Evolutionary conservation across 148 eudicot species (phyloP).

Genomic region (Rhododendron ovatum): DNA sequence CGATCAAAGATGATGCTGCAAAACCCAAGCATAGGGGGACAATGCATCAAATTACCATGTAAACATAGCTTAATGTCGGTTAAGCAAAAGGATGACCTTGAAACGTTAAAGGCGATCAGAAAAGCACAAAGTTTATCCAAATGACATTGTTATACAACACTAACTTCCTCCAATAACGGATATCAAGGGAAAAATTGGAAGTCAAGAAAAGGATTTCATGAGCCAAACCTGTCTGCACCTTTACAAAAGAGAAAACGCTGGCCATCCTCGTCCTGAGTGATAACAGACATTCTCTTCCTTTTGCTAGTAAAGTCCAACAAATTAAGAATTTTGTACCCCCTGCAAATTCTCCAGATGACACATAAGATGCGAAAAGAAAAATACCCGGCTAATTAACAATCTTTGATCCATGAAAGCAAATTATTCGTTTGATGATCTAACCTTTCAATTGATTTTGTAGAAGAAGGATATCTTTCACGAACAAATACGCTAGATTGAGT

Average conservation of each 20-base stretch:
- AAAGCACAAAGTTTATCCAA: not conserved
- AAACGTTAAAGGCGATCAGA: not conserved
- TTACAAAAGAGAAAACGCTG: constrained; percentile 61
- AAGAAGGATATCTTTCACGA: constrained; percentile 61
- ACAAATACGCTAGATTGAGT: constrained; percentile 76
- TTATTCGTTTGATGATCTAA: constrained; percentile 17
- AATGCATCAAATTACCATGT: constrained; percentile 2
- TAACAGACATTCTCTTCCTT: constrained; percentile 79
- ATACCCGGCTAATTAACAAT: not conserved
- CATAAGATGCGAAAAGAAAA: not conserved
- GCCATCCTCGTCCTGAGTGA: constrained; percentile 55
- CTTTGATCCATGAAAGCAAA: not conserved
- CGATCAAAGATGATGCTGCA: constrained; percentile 89
- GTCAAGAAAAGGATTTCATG: not conserved
- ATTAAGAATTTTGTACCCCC: constrained; percentile 71
- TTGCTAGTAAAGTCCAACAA: constrained; percentile 71
- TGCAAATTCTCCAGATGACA: constrained; percentile 11
- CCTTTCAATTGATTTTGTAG: constrained; percentile 65
- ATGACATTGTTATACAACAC: not conserved
- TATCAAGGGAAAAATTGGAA: not conserved
- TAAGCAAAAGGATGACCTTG: not conserved
- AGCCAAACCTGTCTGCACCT: constrained; percentile 79
- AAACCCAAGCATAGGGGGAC: constrained; percentile 5
- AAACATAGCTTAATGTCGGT: not conserved
- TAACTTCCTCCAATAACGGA: no score